Percentiles rank a stretch among this genome's conserved stretches.
Conservation (phyloP, 129 eudicot genomes). For the Pittosporum tobira region DNA sequence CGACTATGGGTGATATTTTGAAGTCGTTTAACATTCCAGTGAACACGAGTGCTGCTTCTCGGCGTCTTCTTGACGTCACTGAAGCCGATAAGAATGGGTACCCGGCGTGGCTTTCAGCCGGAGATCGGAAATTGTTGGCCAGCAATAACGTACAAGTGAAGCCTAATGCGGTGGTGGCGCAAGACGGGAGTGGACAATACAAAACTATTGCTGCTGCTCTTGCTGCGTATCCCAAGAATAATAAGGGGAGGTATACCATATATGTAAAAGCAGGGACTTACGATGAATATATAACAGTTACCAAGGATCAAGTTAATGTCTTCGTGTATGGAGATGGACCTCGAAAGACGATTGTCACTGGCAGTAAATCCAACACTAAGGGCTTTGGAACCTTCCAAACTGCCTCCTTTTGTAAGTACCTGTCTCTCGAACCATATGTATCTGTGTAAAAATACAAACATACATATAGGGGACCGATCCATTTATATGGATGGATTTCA, state of each 20-base stretch:
- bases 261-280: slow-evolving; percentile 62
- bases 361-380: slow-evolving; percentile 8
- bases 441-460: not conserved
- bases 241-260: slow-evolving; percentile 39
- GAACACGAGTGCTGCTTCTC: not conserved
- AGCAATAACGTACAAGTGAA: slow-evolving; percentile 11
- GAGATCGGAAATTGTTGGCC: slow-evolving; percentile 23
- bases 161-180: slow-evolving; percentile 37
- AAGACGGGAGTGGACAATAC: slow-evolving; percentile 32
- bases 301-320: slow-evolving; percentile 15
- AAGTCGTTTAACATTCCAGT: slow-evolving; percentile 15
- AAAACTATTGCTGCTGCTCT: slow-evolving; percentile 26
- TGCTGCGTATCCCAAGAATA: slow-evolving; percentile 29
- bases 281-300: slow-evolving; percentile 34
- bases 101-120: slow-evolving; percentile 29
- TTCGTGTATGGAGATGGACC: slow-evolving; percentile 69
- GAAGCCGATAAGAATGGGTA: slow-evolving; percentile 10
- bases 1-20: slow-evolving; percentile 14
- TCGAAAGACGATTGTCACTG: slow-evolving; percentile 37
- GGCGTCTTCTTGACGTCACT: slow-evolving; percentile 10
- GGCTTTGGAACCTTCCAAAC: slow-evolving; percentile 26
- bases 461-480: not conserved
- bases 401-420: slow-evolving; percentile 31
- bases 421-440: not conserved
- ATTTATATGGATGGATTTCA: no score